Percentiles rank a stretch among this genome's conserved stretches.
These are phyloP conservation scores for Trichosporon faecale DNA, from an alignment of 1,284 basidiomycete genomes.

Conservation along the genomic window DNA sequence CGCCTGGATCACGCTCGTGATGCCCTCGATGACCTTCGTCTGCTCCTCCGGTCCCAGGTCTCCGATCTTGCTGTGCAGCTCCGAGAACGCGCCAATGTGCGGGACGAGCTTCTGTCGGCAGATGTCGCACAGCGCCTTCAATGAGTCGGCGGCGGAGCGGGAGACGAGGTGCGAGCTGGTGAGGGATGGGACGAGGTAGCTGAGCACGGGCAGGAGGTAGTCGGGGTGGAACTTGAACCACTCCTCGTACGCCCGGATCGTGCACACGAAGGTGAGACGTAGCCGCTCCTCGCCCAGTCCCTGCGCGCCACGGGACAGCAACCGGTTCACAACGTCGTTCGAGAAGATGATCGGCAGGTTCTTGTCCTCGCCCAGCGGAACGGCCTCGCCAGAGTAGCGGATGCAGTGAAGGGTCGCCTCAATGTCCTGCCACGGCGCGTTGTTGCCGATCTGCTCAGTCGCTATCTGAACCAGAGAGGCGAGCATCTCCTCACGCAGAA, in stretches of 20 bases:
- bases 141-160: conserved; percentile 69
- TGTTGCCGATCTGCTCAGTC: conserved; percentile 50
- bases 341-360: conserved; percentile 68
- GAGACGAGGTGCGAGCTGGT: conserved; percentile 68
- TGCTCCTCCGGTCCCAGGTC: conserved; percentile 80
- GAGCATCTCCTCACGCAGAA: conserved; percentile 76
- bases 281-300: conserved; percentile 58
- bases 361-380: conserved; percentile 67
- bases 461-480: conserved; percentile 65
- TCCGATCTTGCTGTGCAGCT: conserved; percentile 70
- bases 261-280: conserved; percentile 64
- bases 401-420: conserved; percentile 81
- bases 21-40: conserved; percentile 81
- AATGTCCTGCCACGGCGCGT: conserved; percentile 59
- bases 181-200: conserved; percentile 62
- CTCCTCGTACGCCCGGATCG: conserved; percentile 75
- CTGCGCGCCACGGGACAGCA: conserved; percentile 54
- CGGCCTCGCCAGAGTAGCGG: conserved; percentile 77
- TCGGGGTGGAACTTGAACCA: conserved; percentile 67
- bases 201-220: conserved; percentile 57
- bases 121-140: conserved; percentile 80
- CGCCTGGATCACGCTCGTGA: conserved; percentile 85
- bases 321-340: conserved; percentile 58
- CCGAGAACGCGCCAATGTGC: conserved; percentile 77
- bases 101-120: conserved; percentile 73